Evolutionary conservation across 1,139 yeast genomes (phyloP), one percentile per base, ranked within the genome.

Genomic region (Lodderomyces margitis): DNA sequence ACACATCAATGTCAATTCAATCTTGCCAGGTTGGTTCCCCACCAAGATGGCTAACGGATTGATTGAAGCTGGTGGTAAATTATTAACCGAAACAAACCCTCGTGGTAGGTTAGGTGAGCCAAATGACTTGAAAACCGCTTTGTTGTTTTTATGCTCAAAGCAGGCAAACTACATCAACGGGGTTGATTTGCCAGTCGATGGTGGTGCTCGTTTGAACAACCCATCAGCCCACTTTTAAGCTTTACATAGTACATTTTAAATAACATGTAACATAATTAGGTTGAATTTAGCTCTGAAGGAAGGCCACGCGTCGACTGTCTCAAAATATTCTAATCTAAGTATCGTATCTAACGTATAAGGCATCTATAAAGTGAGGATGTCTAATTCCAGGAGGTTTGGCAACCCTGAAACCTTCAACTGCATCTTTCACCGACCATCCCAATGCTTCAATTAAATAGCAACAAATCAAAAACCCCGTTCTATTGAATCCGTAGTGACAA

Each of bases 1-100:
- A 41, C 76, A 82, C 59, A 75, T 83, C 54, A 81, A 78, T 37
- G 87, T 81, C 50, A 83, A 83, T 61, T 68, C 80, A 8, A 62
- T 85, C 51, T 89, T 89, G 10, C 92, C 92, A 0, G 94, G 94
- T 0, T 85, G 82, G 59, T 81, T 85, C 74, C 87, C 87, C 19
- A 73, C 86, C 27, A 83, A 81, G 60, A 84, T 85, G 91, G 75
- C 89, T 36, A 71, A 77, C 45, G 92, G 89, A 0, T 55, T 85
- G 42, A 64, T 85, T 43, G 74, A 70, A 35, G 66, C 64, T 38
- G 68, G 74, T 25, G 91, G 89, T 17, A 76, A 74, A 2, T 55
- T 67, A 4, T 68, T 77, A 65, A 56, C 60, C 39, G 67, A 62
- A 16, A 58, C 58, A 21, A 84, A 83, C 62, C 92, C 92, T 11